Evolutionary conservation across 257 asterid genomes (phyloP), one percentile per base, ranked within the genome.

Genomic region (Petunia axillaris): DNA sequence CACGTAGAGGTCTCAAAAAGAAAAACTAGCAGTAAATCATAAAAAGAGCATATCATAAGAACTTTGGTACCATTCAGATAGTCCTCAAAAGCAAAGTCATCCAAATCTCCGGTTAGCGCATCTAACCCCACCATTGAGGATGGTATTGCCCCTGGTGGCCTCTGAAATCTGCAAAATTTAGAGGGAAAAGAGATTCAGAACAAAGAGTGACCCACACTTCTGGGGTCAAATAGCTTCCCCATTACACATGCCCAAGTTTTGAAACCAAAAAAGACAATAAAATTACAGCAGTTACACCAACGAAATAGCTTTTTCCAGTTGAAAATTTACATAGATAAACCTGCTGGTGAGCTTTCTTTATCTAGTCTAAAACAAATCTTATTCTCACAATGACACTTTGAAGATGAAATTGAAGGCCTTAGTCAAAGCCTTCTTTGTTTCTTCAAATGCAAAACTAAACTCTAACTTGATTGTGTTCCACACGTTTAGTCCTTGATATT

Each of bases 111-210:
- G 6, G 95, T 87, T 74, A 90, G 70, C 86, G 97, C 92, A 81
- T 94, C 98, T 73, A 90, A 80, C n/a, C 98, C 98, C 85, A 94
- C 79, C 82, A 87, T 87, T n/a, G 99, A 92, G 50, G 99, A 95
- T 70, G 97, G 89, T 82, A 93, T 90, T 63, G 89, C 90, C 76
- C 98, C 98, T 40, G 91, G 80, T 77, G 97, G 98, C 88, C 99
- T 90, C 73, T 93, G 98, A 87, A 95, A 93, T 84, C 97, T 93
- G 89, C 75, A 79, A 60, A 76, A 75, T 64, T 77, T 82, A 53
- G 57, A 78, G 54, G 73, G 37, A 74, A 77, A 75, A 80, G 36
- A 38, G 40, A 46, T 71, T 35, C 81, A 75, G 25, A 16, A 50
- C 15, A 70, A 37, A 6, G n/a, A 40, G 67, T 43, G 64, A 39